Conservation (phyloP, 306 rosid genomes). For the Cicer judaicum region DNA sequence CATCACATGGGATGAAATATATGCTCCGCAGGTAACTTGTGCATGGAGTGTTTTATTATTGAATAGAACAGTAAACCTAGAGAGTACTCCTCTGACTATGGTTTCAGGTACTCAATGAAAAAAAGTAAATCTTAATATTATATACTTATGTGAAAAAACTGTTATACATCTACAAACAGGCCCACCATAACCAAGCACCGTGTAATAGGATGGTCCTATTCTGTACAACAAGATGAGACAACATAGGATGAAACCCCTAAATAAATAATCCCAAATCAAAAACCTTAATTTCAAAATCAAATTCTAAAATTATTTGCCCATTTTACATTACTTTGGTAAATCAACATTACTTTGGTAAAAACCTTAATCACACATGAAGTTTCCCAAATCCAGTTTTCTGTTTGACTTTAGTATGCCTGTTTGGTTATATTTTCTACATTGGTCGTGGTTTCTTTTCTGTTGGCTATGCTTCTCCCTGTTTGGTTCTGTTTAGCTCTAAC, state of each 20-base stretch:
- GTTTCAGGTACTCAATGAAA: not conserved
- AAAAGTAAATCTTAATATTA: not conserved
- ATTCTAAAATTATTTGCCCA: not conserved
- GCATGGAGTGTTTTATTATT: not conserved
- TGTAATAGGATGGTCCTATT: not conserved
- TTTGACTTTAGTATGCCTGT: not conserved
- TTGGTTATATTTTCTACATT: slow-evolving; percentile 1
- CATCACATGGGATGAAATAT: not conserved
- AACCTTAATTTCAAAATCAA: slow-evolving; percentile 2
- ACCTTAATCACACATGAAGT: slow-evolving; percentile 12
- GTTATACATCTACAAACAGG: not conserved
- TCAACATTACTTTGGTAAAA: not conserved
- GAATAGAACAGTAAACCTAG: not conserved
- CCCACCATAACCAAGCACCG: slow-evolving; percentile 7
- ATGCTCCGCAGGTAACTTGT: slow-evolving; percentile 1
- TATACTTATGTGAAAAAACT: not conserved
- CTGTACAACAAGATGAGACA: not conserved
- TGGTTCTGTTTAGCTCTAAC: not conserved
- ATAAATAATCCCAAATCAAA: not conserved
- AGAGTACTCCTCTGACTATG: not conserved
- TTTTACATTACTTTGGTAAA: not conserved
- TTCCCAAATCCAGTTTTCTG: slow-evolving; percentile 2
- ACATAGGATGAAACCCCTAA: not conserved
- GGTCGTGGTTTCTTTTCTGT: not conserved
- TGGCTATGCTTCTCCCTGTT: slow-evolving; percentile 3